Percentiles rank a stretch among this genome's conserved stretches.
phyloP scores from a whole-genome alignment of 2,329 filamentous ascomycete genomes.

The Chlorencoelia australis region DNA sequence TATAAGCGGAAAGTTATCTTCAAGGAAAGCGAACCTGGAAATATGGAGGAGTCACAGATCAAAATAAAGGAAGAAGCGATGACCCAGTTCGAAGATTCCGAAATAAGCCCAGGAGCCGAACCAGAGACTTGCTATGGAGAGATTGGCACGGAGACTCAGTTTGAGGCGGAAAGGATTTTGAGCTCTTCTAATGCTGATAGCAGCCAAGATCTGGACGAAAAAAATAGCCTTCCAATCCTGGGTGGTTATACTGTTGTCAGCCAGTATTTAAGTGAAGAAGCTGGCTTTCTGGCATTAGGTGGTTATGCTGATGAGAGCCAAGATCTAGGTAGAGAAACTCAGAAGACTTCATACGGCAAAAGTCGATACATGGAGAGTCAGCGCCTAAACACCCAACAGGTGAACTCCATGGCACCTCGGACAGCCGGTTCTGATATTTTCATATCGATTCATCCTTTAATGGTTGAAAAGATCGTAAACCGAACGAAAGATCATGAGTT shows the following conservation, averaged over 20 bases:
- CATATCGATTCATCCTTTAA: constrained; percentile 38
- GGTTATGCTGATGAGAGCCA: too few species aligned
- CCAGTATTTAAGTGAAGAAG: constrained; percentile 6
- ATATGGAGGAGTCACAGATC: too few species aligned
- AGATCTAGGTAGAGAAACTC: too few species aligned
- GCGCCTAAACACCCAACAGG: constrained; percentile 39
- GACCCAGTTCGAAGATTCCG: too few species aligned
- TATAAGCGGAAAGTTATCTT: too few species aligned
- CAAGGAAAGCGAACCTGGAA: constrained; percentile 1
- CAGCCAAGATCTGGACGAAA: too few species aligned
- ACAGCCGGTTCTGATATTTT: constrained; percentile 44
- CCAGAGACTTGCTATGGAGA: constrained; percentile 23
- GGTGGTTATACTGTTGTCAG: background rate
- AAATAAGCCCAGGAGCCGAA: too few species aligned
- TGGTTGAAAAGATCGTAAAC: constrained; percentile 38
- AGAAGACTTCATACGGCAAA: constrained; percentile 8
- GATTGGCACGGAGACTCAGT: constrained; percentile 21
- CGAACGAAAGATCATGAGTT: constrained; percentile 45
- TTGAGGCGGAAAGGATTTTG: constrained; percentile 12
- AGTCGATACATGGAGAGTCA: constrained; percentile 34
- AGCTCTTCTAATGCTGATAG: constrained; percentile 2
- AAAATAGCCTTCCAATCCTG: too few species aligned
- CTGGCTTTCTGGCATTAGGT: too few species aligned
- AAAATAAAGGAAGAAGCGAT: too few species aligned
- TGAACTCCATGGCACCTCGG: constrained; percentile 38